Conservation (phyloP, 176 grass and related monocot genomes). For the Carex parvula region DNA sequence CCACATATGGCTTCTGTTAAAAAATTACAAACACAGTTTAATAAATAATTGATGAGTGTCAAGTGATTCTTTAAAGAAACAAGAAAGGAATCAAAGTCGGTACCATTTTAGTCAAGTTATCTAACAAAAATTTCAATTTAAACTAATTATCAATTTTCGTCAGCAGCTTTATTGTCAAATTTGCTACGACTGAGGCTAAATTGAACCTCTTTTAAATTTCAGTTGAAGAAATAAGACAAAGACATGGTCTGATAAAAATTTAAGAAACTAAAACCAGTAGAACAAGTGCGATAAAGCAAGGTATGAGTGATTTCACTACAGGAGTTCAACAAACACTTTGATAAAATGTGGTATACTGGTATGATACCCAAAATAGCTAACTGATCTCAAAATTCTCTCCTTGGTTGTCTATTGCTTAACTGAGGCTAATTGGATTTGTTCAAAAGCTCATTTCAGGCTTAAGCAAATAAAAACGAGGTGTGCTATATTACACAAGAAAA, state of each 20-base stretch:
- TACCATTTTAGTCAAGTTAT: background rate
- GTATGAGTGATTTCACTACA: background rate
- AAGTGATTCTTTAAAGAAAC: background rate
- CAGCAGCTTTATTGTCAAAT: background rate
- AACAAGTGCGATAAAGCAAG: background rate
- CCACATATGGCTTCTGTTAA: slow-evolving; percentile 77
- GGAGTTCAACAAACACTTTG: background rate
- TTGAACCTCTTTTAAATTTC: background rate
- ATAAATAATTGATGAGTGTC: background rate
- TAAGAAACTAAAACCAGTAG: background rate
- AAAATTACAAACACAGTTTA: background rate
- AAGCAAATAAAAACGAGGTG: background rate
- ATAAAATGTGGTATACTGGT: background rate
- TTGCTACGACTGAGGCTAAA: background rate
- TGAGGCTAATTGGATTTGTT: background rate
- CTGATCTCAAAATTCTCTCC: background rate
- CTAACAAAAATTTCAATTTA: background rate
- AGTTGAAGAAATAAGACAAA: background rate
- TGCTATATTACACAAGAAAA: too few species aligned
- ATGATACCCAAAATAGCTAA: background rate
- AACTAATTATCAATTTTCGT: background rate
- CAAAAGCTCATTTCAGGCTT: background rate
- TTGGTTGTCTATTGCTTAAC: background rate
- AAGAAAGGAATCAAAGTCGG: background rate
- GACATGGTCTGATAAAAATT: background rate